These are phyloP conservation scores for Orbilia oligospora DNA, from an alignment of 2,329 filamentous ascomycete species.

Conservation along the genomic window DNA sequence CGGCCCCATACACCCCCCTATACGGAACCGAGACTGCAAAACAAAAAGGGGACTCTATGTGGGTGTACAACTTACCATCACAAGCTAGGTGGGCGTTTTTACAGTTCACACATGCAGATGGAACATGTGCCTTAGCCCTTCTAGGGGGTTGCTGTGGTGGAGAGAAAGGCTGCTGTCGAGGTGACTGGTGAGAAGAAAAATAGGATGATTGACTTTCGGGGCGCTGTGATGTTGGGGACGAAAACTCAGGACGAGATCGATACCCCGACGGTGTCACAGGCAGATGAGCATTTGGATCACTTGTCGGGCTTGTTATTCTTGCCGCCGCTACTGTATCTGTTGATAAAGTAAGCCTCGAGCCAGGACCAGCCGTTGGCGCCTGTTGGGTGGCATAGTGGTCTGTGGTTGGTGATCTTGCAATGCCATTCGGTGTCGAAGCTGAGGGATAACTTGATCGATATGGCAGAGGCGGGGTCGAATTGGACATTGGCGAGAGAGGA, in stretches of 20 bases:
- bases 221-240: slow-evolving; percentile 60
- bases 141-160: slow-evolving; percentile 71
- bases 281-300: slow-evolving; percentile 32
- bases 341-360: slow-evolving; percentile 40
- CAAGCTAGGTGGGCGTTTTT: slow-evolving; percentile 83
- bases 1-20: slow-evolving; percentile 23
- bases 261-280: slow-evolving; percentile 57
- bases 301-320: slow-evolving; percentile 57
- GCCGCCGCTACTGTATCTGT: slow-evolving; percentile 59
- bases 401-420: slow-evolving; percentile 60
- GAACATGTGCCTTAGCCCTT: slow-evolving; percentile 84
- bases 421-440: slow-evolving; percentile 60
- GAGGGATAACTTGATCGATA: slow-evolving; percentile 62
- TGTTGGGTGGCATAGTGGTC: slow-evolving; percentile 45
- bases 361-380: slow-evolving; percentile 30
- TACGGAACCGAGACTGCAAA: slow-evolving; percentile 25
- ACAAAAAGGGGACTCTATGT: slow-evolving; percentile 14
- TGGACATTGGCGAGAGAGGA: slow-evolving; percentile 82
- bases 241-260: slow-evolving; percentile 53
- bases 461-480: slow-evolving; percentile 71
- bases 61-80: slow-evolving; percentile 66
- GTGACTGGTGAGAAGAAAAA: slow-evolving; percentile 58
- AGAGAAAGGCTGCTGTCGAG: slow-evolving; percentile 71
- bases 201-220: slow-evolving; percentile 63
- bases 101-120: slow-evolving; percentile 87